These are phyloP conservation scores for Paecilomyces fulvus DNA, from an alignment of 2,329 filamentous ascomycete genomes.

Conservation along the genomic window DNA sequence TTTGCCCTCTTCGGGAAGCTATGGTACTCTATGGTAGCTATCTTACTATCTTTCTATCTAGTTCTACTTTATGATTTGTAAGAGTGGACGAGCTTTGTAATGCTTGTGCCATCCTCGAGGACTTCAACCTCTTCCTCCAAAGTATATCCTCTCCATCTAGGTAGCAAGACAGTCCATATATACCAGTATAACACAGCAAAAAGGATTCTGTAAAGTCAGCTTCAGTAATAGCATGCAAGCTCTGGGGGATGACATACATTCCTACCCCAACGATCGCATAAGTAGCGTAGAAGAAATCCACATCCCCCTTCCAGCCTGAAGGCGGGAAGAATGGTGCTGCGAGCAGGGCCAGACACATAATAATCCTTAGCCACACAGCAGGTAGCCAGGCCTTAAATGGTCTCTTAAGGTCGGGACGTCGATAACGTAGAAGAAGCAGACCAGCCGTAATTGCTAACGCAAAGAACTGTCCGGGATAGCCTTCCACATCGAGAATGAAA, in stretches of 20 bases:
- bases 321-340: constrained; percentile 57
- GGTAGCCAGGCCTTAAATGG: constrained; percentile 59
- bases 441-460: constrained; percentile 50
- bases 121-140: constrained; percentile 54
- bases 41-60: background rate
- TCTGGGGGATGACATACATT: constrained; percentile 26
- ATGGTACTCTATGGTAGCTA: background rate
- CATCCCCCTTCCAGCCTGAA: constrained; percentile 36
- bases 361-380: constrained; percentile 49
- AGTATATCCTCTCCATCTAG: constrained; percentile 50
- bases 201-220: constrained; percentile 37
- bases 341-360: constrained; percentile 47
- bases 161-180: constrained; percentile 55
- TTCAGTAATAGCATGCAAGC: background rate
- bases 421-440: constrained; percentile 52
- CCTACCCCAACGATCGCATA: constrained; percentile 45
- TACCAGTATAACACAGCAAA: constrained; percentile 61
- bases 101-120: constrained; percentile 57
- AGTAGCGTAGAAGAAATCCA: constrained; percentile 43
- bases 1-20: background rate
- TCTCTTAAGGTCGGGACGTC: constrained; percentile 50
- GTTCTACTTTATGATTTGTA: constrained; percentile 3
- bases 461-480: constrained; percentile 57
- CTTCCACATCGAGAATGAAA: constrained; percentile 65
- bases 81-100: constrained; percentile 48